A percentile compares a stretch with the other conserved stretches of the same genome.
Evolutionary conservation across 352 stramenopile genomes (phyloP).

Genomic region (Poterioochromonas sp.): DNA sequence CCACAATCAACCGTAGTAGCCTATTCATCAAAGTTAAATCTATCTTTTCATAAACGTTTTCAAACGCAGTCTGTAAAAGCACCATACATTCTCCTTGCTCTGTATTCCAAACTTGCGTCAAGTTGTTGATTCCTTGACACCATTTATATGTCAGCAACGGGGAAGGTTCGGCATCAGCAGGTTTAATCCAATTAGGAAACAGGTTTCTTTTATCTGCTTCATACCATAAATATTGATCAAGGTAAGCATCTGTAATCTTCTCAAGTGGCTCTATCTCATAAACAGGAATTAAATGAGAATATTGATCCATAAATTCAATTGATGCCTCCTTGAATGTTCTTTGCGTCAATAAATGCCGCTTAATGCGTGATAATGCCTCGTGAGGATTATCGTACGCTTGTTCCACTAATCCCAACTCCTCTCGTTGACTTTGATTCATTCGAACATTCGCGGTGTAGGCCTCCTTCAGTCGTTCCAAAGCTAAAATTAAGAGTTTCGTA

Average conservation of each 20-base stretch:
- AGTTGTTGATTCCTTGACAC: conserved; percentile 99
- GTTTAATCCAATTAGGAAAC: conserved; percentile 99
- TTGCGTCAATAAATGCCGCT: conserved; percentile 96
- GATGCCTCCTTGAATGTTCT: conserved; percentile 98
- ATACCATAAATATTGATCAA: conserved; percentile 99
- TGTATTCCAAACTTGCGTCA: conserved; percentile 95
- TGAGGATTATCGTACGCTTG: conserved; percentile 98
- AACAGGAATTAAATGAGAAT: conserved; percentile 94
- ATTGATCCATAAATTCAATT: conserved; percentile 99
- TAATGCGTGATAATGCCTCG: conserved; percentile 95
- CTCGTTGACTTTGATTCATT: conserved; percentile 91
- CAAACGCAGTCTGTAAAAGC: conserved; percentile 95
- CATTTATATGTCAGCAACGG: conserved; percentile 99
- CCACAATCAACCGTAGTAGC: conserved; percentile 93
- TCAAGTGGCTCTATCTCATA: conserved; percentile 98
- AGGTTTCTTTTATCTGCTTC: conserved; percentile 98
- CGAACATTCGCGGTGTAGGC: conserved; percentile 92
- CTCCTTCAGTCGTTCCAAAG: conserved; percentile 96
- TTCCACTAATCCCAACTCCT: conserved; percentile 98
- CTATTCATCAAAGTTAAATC: conserved; percentile 97
- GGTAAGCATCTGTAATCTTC: conserved; percentile 99
- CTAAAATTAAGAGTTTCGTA: conserved; percentile 98
- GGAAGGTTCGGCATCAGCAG: conserved; percentile 93
- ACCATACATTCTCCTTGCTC: conserved; percentile 96
- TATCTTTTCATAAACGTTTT: conserved; percentile 99